These are phyloP conservation scores for Pestalotiopsis sp. DNA, from an alignment of 2,329 filamentous ascomycete genomes.

Conservation along the genomic window DNA sequence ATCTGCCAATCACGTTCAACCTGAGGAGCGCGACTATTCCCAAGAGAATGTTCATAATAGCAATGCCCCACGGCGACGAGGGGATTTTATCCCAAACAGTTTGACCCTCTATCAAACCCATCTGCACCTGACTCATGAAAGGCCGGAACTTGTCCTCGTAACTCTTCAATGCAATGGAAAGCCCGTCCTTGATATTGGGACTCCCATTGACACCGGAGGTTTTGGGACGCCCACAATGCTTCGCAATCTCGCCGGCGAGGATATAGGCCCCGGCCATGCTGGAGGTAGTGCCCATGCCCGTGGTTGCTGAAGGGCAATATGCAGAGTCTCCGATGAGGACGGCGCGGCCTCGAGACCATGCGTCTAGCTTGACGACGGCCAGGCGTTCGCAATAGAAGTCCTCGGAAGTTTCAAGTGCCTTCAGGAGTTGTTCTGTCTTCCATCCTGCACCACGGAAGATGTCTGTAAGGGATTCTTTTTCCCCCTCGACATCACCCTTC, in stretches of 20 bases:
- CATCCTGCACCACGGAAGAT: slow-evolving; percentile 42
- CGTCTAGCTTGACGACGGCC: slow-evolving; percentile 40
- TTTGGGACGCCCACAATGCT: slow-evolving; percentile 11
- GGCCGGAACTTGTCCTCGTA: slow-evolving; percentile 24
- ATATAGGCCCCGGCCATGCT: slow-evolving; percentile 51
- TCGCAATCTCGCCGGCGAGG: slow-evolving; percentile 48
- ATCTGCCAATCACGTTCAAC: too few relatives aligned
- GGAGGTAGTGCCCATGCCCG: slow-evolving; percentile 46
- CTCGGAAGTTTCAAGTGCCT: slow-evolving; percentile 34
- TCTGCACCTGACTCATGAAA: too few relatives aligned
- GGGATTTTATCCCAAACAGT: too few relatives aligned
- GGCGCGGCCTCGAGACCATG: slow-evolving; percentile 37
- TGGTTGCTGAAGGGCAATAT: slow-evolving; percentile 43
- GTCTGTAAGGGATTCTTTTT: slow-evolving; percentile 39
- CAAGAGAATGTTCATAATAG: too few relatives aligned
- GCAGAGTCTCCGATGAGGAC: slow-evolving; percentile 51
- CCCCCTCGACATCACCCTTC: too few relatives aligned
- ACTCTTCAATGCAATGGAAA: not conserved
- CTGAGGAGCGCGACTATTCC: too few relatives aligned
- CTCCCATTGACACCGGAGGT: not conserved
- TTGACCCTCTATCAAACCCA: too few relatives aligned
- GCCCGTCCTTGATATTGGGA: too few relatives aligned
- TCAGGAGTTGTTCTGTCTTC: slow-evolving; percentile 23
- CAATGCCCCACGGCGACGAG: too few relatives aligned
- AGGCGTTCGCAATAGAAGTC: slow-evolving; percentile 42